phyloP scores from a whole-genome alignment of 2,329 filamentous ascomycete species.

The Talaromyces atroroseus region DNA sequence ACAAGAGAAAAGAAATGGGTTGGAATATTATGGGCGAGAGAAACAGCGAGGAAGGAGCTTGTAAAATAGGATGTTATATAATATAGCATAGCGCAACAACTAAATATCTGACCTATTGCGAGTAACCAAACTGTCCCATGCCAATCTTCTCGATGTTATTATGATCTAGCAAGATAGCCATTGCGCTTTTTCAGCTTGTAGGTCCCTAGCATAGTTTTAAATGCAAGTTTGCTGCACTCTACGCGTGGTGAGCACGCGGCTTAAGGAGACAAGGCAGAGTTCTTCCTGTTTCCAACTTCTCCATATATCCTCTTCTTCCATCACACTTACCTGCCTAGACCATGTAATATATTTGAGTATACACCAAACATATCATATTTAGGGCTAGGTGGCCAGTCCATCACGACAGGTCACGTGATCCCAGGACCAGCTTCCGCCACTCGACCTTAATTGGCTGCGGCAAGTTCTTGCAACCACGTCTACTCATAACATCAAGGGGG shows the following conservation, averaged over 20 bases:
- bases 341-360: neutral
- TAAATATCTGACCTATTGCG: neutral
- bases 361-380: neutral
- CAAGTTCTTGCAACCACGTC: neutral
- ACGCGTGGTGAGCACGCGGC: too few species aligned
- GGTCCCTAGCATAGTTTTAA: neutral
- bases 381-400: neutral
- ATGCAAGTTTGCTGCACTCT: neutral
- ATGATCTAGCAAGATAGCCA: too few species aligned
- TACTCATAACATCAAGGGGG: neutral
- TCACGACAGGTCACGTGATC: neutral
- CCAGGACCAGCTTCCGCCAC: neutral
- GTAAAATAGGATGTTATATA: neutral
- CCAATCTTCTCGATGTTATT: too few species aligned
- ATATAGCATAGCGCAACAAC: neutral
- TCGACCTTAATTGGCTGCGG: neutral
- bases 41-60: neutral
- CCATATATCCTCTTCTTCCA: neutral
- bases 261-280: neutral
- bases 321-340: neutral
- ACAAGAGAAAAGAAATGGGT: neutral
- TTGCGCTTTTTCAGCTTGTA: too few species aligned
- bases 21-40: neutral
- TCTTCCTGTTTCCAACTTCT: neutral
- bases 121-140: too few species aligned